Conservation (phyloP, 2,329 filamentous ascomycete species). For the Drechslerella coelobrocha region DNA sequence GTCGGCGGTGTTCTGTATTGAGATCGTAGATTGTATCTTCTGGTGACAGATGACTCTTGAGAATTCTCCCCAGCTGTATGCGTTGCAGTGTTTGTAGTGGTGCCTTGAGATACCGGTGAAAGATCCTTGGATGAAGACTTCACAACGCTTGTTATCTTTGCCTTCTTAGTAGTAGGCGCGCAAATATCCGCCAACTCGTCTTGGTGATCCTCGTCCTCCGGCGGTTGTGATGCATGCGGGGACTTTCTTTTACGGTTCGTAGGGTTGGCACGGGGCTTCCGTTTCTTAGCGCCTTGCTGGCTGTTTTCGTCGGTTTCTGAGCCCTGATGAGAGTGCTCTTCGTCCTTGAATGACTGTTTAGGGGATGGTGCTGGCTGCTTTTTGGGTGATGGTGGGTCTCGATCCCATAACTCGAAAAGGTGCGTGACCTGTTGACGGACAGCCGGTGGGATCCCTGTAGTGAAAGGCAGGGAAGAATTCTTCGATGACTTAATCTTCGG, state of each 20-base stretch:
- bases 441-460: slow-evolving; percentile 23
- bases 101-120: slow-evolving; percentile 30
- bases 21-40: slow-evolving; percentile 46
- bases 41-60: slow-evolving; percentile 22
- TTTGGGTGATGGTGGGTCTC: slow-evolving; percentile 42
- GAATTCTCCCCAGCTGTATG: slow-evolving; percentile 26
- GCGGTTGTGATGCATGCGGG: slow-evolving; percentile 19
- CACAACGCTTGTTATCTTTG: slow-evolving; percentile 13
- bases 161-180: slow-evolving; percentile 42
- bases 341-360: slow-evolving; percentile 27
- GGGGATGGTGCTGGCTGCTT: slow-evolving; percentile 15
- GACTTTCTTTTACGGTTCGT: slow-evolving; percentile 30
- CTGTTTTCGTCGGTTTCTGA: slow-evolving; percentile 42
- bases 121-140: neutral
- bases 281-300: slow-evolving; percentile 20
- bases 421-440: slow-evolving; percentile 36
- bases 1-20: slow-evolving; percentile 44
- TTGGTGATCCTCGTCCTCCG: slow-evolving; percentile 27
- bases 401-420: slow-evolving; percentile 40
- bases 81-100: slow-evolving; percentile 9
- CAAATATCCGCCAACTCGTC: slow-evolving; percentile 45
- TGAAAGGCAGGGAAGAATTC: slow-evolving; percentile 32
- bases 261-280: slow-evolving; percentile 7
- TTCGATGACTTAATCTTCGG: slow-evolving; percentile 40
- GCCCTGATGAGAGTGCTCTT: slow-evolving; percentile 15